Base-by-base conservation (phyloP, 441 rosid species). In the Populus tomentosa region DNA sequence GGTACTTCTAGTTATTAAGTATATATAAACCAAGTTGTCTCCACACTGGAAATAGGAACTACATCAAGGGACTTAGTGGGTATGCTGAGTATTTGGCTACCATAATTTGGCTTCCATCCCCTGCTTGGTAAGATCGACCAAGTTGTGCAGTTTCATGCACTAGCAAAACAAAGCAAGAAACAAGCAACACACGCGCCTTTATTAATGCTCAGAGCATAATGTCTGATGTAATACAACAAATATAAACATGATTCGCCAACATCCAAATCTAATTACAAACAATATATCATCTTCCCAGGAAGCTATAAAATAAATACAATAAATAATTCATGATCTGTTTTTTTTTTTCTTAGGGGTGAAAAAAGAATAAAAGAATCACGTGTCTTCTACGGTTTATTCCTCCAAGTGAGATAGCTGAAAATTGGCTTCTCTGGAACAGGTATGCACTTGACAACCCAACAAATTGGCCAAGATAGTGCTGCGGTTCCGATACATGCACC, bases 371-470 rank as follows among this genome's bases (percentile, higher is more conserved):
- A 63, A 14, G 24, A 56, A 68, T 56, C 6, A n/a, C 8, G 36
- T 76, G 63, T 59, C 32, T 50, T 16, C 18, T 28, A 69, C 5
- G n/a, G 26, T 46, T 76, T 35, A 59, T 82, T 81, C 53, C 63
- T 84, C 84, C 75, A 72, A 73, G 80, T 84, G 32, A 91, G 75
- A 77, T 86, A 88, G 85, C 85, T 84, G 72, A 86, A 87, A 72
- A 91, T 64, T 28, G 89, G 92, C 5, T 72, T 87, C 75, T 85
- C 80, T 0, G 90, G 91, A 56, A 89, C 88, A 1, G 86, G 90
- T 13, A 85, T 72, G 72, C 69, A 77, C 84, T 88, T 90, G 33
- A 87, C 84, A 10, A 72, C 8, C 77, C 78, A 82, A 5, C 85
- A 89, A 26, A 90, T 82, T 0, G 86, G 86, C 91, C 91, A 88